Conservation (phyloP, 1,139 yeast genomes). For the Debaryomycetaceae sp. region DNA sequence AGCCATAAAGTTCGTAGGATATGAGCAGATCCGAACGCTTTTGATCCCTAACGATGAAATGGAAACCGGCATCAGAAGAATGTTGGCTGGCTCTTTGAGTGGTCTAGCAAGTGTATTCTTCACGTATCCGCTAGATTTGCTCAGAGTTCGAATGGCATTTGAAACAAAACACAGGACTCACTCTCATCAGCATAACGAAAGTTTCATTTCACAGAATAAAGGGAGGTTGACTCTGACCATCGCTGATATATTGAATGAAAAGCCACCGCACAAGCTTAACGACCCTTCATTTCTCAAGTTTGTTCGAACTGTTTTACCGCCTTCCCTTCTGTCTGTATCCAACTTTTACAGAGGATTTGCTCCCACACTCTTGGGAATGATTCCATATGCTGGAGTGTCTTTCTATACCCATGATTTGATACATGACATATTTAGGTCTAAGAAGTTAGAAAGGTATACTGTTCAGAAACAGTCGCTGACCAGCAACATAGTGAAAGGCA, state of each 20-base stretch:
- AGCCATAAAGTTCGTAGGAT: conserved; percentile 94
- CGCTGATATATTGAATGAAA: conserved; percentile 56
- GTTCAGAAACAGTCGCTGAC: conserved; percentile 24
- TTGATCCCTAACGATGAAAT: conserved; percentile 70
- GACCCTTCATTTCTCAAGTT: conserved; percentile 37
- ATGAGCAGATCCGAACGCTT: conserved; percentile 82
- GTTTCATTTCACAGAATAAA: conserved; percentile 23
- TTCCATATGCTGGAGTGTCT: conserved; percentile 97
- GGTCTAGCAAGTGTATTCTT: conserved; percentile 83
- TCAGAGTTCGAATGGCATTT: conserved; percentile 89
- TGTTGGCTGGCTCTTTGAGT: conserved; percentile 86
- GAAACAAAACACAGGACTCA: conserved; percentile 55
- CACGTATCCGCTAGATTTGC: conserved; percentile 89
- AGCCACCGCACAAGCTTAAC: conserved; percentile 43
- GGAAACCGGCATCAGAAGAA: conserved; percentile 79
- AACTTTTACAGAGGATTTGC: conserved; percentile 93
- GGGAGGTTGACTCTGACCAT: conserved; percentile 60
- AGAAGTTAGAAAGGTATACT: conserved; percentile 51
- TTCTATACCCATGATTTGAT: conserved; percentile 89
- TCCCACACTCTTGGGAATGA: conserved; percentile 93
- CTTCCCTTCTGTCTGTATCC: conserved; percentile 39
- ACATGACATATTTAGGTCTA: conserved; percentile 78
- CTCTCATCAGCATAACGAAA: conserved; percentile 12
- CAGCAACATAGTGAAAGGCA: conserved; percentile 16
- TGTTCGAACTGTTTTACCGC: conserved; percentile 32